These are phyloP conservation scores for Starmerella cellae DNA, from an alignment of 805 yeast genomes.

Conservation along the genomic window DNA sequence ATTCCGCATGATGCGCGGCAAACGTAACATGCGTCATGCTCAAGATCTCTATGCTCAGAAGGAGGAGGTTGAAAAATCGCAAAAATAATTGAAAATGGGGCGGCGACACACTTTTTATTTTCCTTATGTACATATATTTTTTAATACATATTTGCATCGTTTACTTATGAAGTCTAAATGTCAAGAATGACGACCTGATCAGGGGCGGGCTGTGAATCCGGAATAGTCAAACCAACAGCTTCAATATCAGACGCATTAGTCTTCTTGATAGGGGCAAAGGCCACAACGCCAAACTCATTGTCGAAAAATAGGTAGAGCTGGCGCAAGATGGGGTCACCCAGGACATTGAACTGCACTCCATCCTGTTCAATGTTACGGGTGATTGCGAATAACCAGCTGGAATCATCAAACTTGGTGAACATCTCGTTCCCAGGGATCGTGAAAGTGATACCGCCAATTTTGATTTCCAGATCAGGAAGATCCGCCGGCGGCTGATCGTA, in stretches of 20 bases:
- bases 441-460: slow-evolving; percentile 16
- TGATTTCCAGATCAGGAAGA: slow-evolving; percentile 7
- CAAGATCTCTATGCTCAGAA: slow-evolving; percentile 28
- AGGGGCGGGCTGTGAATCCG: slow-evolving; percentile 11
- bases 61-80: neutral
- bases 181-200: slow-evolving; percentile 2
- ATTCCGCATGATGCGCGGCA: slow-evolving; percentile 49
- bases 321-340: slow-evolving; percentile 43
- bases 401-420: slow-evolving; percentile 14
- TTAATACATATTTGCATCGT: neutral
- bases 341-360: slow-evolving; percentile 1
- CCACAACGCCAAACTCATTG: slow-evolving; percentile 42
- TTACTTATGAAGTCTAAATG: too few species aligned
- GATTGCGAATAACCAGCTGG: slow-evolving; percentile 5
- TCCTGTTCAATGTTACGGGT: slow-evolving; percentile 11
- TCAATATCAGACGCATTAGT: slow-evolving; percentile 3
- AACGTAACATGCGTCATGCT: slow-evolving; percentile 56
- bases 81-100: neutral
- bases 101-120: too few species aligned
- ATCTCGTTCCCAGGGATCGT: slow-evolving; percentile 21
- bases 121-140: neutral
- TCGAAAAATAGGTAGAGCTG: slow-evolving; percentile 54
- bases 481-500: neutral
- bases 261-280: slow-evolving; percentile 36
- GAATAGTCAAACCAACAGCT: slow-evolving; percentile 7